Percentiles rank a stretch among this genome's conserved stretches.
Conservation (phyloP, 2,329 filamentous ascomycete genomes). For the Xylariaceae sp. region DNA sequence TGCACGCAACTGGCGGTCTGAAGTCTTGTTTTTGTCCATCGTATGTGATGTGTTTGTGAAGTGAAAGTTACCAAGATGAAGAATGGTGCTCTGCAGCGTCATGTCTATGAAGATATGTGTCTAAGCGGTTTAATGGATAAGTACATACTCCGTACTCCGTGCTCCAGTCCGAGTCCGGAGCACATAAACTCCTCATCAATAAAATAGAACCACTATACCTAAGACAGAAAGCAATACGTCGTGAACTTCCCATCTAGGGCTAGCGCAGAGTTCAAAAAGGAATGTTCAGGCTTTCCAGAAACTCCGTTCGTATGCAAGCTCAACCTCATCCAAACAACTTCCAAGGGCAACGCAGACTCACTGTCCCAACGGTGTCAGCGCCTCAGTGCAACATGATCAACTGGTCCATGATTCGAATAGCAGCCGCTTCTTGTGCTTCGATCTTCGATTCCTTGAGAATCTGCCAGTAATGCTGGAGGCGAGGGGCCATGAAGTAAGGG, state of each 20-base stretch:
- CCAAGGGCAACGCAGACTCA: no score
- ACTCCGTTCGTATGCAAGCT: background rate
- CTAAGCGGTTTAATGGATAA: background rate
- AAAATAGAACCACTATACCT: background rate
- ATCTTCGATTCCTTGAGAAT: constrained; percentile 19
- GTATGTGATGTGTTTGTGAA: background rate
- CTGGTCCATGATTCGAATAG: constrained; percentile 26
- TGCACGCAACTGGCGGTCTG: background rate
- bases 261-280: background rate
- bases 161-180: no score
- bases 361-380: background rate
- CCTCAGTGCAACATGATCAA: constrained; percentile 2
- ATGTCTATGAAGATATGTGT: background rate
- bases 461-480: constrained; percentile 22
- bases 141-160: background rate
- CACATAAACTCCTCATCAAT: background rate
- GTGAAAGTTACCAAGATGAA: background rate
- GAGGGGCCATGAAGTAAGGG: constrained; percentile 12
- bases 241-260: background rate
- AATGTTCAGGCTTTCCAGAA: background rate
- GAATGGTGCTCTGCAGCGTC: background rate
- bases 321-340: background rate
- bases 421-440: constrained; percentile 18
- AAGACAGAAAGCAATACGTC: background rate
- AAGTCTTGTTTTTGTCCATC: background rate